These are phyloP conservation scores for Miamiensis avidus DNA, from an alignment of 169 alveolate genomes.

Conservation along the genomic window DNA sequence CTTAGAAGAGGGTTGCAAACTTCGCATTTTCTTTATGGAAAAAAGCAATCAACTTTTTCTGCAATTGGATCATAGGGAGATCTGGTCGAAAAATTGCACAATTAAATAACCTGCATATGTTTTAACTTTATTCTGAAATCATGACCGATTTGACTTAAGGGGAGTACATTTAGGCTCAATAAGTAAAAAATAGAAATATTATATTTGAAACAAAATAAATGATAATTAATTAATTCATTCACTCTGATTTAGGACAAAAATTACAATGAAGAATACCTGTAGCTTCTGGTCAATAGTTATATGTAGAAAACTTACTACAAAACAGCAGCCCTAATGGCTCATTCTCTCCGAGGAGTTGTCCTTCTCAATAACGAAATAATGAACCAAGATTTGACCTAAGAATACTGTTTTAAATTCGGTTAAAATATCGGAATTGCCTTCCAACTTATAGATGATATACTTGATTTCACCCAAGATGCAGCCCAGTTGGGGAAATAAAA, in stretches of 20 bases:
- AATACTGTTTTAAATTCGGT: constrained; percentile 46
- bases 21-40: constrained; percentile 33
- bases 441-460: constrained; percentile 66
- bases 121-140: constrained; percentile 36
- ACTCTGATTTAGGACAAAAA: background rate
- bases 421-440: constrained; percentile 61
- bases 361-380: background rate
- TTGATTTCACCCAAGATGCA: constrained; percentile 58
- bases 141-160: constrained; percentile 46
- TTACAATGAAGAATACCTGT: constrained; percentile 26
- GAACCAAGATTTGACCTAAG: constrained; percentile 13
- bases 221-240: too few species aligned
- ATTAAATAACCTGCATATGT: constrained; percentile 38
- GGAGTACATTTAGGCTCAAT: constrained; percentile 26
- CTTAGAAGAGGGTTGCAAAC: constrained; percentile 38
- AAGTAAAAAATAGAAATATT: background rate
- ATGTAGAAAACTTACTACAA: constrained; percentile 63
- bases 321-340: constrained; percentile 63
- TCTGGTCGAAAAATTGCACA: constrained; percentile 43
- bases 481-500: constrained; percentile 63
- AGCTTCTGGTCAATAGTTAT: constrained; percentile 33
- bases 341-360: constrained; percentile 48
- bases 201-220: too few species aligned
- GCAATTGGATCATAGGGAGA: constrained; percentile 50
- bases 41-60: constrained; percentile 40